These are phyloP conservation scores for Mycena amicta DNA, from an alignment of 768 basidiomycete species.

Conservation along the genomic window DNA sequence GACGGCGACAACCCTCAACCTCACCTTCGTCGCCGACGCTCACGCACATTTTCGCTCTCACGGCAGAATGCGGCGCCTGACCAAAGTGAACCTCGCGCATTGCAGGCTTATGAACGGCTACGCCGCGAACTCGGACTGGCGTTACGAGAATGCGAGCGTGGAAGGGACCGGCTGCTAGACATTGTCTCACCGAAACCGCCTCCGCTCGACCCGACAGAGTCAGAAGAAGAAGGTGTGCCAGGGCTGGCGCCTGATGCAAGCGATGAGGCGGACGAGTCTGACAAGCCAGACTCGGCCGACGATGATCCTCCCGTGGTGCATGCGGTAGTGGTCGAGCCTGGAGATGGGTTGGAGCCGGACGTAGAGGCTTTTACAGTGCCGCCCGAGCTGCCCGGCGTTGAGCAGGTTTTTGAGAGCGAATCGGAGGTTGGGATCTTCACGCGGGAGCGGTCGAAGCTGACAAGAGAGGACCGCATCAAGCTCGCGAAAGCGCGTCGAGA, in stretches of 20 bases:
- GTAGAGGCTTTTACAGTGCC: conserved; percentile 28
- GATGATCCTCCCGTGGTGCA: conserved; percentile 31
- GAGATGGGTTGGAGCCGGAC: conserved; percentile 24
- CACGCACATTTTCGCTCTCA: conserved; percentile 18
- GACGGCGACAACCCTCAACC: conserved; percentile 33
- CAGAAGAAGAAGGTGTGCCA: conserved; percentile 51
- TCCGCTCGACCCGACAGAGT: conserved; percentile 37
- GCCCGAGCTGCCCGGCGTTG: conserved; percentile 56
- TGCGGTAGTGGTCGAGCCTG: conserved; percentile 20
- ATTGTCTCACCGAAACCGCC: conserved; percentile 50
- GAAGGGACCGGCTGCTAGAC: conserved; percentile 63
- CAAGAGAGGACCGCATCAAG: conserved; percentile 75
- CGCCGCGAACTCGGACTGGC: conserved; percentile 78
- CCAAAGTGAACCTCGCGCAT: conserved; percentile 46
- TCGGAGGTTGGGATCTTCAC: conserved; percentile 44
- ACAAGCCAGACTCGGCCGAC: conserved; percentile 48
- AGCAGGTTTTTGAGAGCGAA: conserved; percentile 85
- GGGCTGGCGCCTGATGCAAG: conserved; percentile 52
- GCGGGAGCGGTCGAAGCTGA: conserved; percentile 66
- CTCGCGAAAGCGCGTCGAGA: conserved; percentile 53
- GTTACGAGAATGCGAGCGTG: conserved; percentile 81
- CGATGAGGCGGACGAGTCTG: conserved; percentile 50
- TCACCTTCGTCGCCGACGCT: conserved; percentile 18
- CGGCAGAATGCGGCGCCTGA: conserved; percentile 7
- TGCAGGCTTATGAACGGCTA: conserved; percentile 75